These are phyloP conservation scores for Fonsecaea monophora DNA, from an alignment of 2,329 filamentous ascomycete genomes.

Conservation along the genomic window DNA sequence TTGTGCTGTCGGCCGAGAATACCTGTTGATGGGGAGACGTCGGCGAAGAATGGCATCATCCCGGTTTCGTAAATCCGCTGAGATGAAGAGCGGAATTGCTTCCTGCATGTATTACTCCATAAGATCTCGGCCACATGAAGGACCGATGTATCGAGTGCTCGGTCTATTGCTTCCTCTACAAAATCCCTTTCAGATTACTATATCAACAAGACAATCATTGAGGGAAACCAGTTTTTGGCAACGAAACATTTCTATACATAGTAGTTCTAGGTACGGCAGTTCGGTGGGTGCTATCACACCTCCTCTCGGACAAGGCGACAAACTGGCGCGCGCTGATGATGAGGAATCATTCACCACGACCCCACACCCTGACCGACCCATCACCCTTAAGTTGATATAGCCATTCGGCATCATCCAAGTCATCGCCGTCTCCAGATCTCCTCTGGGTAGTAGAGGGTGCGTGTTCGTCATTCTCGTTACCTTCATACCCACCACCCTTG, in stretches of 20 bases:
- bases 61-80: neutral
- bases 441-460: too few species aligned
- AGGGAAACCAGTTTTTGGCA: neutral
- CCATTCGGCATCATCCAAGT: conserved; percentile 68
- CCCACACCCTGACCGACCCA: conserved; percentile 82
- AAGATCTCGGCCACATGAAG: neutral
- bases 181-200: too few species aligned
- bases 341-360: conserved; percentile 66
- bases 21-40: neutral
- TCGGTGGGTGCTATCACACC: too few species aligned
- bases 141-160: too few species aligned
- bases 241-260: neutral
- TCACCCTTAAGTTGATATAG: conserved; percentile 82
- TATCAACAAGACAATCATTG: too few species aligned
- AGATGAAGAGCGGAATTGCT: neutral
- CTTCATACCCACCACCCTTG: conserved; percentile 56
- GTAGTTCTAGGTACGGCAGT: too few species aligned
- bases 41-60: conserved; percentile 3
- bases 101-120: neutral
- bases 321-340: neutral
- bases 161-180: too few species aligned
- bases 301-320: too few species aligned
- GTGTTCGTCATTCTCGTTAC: conserved; percentile 40
- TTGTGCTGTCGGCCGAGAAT: neutral
- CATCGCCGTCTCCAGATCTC: conserved; percentile 33